Percentiles rank a stretch among this genome's conserved stretches.
These are phyloP conservation scores for Tulasnella sp. DNA, from an alignment of 768 basidiomycete species.

Conservation along the genomic window DNA sequence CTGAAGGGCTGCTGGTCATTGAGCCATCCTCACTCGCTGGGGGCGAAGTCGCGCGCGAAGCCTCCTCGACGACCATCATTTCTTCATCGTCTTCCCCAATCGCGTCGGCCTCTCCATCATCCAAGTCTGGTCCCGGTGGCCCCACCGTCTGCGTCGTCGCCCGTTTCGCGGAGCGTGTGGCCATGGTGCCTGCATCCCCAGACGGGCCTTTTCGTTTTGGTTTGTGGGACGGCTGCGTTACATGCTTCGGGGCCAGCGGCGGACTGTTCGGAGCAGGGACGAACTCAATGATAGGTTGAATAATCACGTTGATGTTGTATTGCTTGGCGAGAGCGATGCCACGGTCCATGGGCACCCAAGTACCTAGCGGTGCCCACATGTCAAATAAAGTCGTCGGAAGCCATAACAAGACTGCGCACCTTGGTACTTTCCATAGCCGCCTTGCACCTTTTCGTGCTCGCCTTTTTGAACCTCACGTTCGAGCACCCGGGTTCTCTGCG, in stretches of 20 bases:
- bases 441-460: constrained; percentile 98
- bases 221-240: constrained; percentile 52
- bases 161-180: constrained; percentile 15
- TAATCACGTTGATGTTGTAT: constrained; percentile 76
- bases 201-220: constrained; percentile 24
- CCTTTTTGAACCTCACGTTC: constrained; percentile 98
- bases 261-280: constrained; percentile 72
- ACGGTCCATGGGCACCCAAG: constrained; percentile 94
- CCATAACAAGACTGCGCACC: constrained; percentile 39
- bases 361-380: constrained; percentile 53
- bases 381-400: not conserved
- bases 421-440: constrained; percentile 99
- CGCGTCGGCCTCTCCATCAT: constrained; percentile 6
- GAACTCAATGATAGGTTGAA: constrained; percentile 92
- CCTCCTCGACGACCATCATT: constrained; percentile 3
- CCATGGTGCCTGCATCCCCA: constrained; percentile 12
- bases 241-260: constrained; percentile 91
- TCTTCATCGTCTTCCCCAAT: constrained; percentile 9
- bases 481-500: constrained; percentile 90
- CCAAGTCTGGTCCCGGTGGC: not conserved
- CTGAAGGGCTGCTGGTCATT: constrained; percentile 81
- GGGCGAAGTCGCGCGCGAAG: constrained; percentile 16
- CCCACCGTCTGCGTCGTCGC: not conserved
- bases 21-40: constrained; percentile 71
- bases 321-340: constrained; percentile 78